phyloP scores from a whole-genome alignment of 768 basidiomycete species.

The Hypholoma sublateritium region DNA sequence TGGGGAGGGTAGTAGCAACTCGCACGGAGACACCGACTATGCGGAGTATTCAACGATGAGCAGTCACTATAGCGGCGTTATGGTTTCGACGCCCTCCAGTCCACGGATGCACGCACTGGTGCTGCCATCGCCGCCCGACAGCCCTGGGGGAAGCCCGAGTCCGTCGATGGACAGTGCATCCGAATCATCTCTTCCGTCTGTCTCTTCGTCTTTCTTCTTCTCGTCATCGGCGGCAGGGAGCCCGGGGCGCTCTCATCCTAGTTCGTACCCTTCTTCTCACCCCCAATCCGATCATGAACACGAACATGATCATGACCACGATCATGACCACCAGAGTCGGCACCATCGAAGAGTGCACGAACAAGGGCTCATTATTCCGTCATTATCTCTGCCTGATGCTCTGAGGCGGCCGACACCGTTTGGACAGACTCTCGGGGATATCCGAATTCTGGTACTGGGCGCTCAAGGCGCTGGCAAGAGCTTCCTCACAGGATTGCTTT shows the following conservation, averaged over 20 bases:
- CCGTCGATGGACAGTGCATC: conserved; percentile 24
- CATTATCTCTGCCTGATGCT: conserved; percentile 59
- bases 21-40: neutral
- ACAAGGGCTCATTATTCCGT: conserved; percentile 69
- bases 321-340: conserved; percentile 1
- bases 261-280: conserved; percentile 34
- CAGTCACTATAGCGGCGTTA: conserved; percentile 2
- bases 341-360: conserved; percentile 18
- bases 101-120: conserved; percentile 21
- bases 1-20: neutral
- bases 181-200: conserved; percentile 66
- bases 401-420: conserved; percentile 65
- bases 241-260: conserved; percentile 51
- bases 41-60: conserved; percentile 5
- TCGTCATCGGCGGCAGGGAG: conserved; percentile 66
- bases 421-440: conserved; percentile 65
- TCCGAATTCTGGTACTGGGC: conserved; percentile 57
- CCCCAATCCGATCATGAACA: conserved; percentile 29
- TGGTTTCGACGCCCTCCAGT: conserved; percentile 34
- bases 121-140: conserved; percentile 59
- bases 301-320: conserved; percentile 16
- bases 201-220: conserved; percentile 77
- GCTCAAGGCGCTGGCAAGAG: conserved; percentile 42
- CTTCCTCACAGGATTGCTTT: conserved; percentile 46
- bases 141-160: conserved; percentile 36